Evolutionary conservation across 768 basidiomycete genomes (phyloP).

Genomic region (Cystofilobasidium capitatum): DNA sequence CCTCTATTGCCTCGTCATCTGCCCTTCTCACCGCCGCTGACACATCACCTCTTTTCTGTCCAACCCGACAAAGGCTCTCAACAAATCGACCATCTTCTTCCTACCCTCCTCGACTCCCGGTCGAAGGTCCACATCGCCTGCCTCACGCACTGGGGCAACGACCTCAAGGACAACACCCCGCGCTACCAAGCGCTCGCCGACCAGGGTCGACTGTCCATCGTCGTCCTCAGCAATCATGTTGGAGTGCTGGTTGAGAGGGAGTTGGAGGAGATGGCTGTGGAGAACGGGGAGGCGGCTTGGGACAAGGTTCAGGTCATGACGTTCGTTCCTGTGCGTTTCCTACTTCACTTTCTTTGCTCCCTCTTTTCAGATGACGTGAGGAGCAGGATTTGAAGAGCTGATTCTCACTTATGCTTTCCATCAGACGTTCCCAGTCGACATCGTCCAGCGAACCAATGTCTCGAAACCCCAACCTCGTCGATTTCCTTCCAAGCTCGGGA

Average conservation of each 20-base stretch:
- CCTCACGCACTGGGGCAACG: neutral
- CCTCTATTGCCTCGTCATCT: neutral
- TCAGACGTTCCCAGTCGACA: too few species aligned
- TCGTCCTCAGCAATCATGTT: neutral
- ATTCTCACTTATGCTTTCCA: too few species aligned
- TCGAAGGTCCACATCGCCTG: neutral
- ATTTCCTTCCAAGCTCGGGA: neutral
- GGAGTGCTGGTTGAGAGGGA: neutral
- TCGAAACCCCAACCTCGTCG: too few species aligned
- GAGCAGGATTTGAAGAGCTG: too few species aligned
- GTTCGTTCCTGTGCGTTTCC: neutral
- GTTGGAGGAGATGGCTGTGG: neutral
- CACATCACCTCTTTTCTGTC: too few species aligned
- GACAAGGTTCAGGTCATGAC: neutral
- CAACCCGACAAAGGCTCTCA: neutral
- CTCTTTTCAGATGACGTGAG: too few species aligned
- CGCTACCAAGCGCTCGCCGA: neutral
- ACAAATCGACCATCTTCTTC: neutral
- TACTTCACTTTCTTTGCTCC: too few species aligned
- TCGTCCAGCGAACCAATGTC: too few species aligned
- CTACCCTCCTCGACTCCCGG: slow-evolving; percentile 1
- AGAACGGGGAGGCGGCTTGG: neutral
- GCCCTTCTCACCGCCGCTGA: neutral
- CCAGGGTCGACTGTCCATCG: neutral
- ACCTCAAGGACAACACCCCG: neutral